Conservation (phyloP, 495 filamentous ascomycete genomes). For the Neurospora pannonica region DNA sequence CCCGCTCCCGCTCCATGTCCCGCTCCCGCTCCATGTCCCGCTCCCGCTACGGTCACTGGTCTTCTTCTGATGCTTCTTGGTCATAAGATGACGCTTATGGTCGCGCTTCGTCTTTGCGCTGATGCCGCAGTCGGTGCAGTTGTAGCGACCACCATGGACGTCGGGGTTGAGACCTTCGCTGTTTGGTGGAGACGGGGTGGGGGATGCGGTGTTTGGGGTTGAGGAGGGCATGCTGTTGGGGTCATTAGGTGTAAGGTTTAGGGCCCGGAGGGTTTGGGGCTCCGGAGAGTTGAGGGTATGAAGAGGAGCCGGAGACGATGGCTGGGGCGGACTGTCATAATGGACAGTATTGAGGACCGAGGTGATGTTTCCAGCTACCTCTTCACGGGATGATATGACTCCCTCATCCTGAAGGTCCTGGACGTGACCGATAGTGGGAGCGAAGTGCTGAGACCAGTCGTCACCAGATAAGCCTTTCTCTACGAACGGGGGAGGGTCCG, state of each 20-base stretch:
- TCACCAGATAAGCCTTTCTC: background rate
- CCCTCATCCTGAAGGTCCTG: accelerated
- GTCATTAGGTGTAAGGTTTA: background rate
- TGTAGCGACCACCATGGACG: background rate
- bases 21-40: no score
- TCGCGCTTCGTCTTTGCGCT: background rate
- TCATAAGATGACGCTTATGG: background rate
- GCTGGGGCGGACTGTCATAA: background rate
- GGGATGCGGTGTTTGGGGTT: background rate
- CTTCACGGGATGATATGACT: accelerated
- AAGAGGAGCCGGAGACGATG: background rate
- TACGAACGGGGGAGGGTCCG: background rate
- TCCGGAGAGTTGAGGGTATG: background rate
- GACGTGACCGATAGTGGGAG: background rate
- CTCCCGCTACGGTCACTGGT: no score
- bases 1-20: no score
- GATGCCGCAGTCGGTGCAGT: background rate
- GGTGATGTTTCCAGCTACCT: background rate
- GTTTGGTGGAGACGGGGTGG: background rate
- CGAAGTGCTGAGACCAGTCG: background rate
- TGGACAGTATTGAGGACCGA: background rate
- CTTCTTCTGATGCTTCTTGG: no score
- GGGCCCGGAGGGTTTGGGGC: background rate
- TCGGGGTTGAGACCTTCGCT: background rate
- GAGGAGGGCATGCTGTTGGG: background rate